A percentile compares a stretch with the other conserved stretches of the same genome.
These are phyloP conservation scores for Kokia cookei DNA, from an alignment of 441 rosid species.

Conservation along the genomic window DNA sequence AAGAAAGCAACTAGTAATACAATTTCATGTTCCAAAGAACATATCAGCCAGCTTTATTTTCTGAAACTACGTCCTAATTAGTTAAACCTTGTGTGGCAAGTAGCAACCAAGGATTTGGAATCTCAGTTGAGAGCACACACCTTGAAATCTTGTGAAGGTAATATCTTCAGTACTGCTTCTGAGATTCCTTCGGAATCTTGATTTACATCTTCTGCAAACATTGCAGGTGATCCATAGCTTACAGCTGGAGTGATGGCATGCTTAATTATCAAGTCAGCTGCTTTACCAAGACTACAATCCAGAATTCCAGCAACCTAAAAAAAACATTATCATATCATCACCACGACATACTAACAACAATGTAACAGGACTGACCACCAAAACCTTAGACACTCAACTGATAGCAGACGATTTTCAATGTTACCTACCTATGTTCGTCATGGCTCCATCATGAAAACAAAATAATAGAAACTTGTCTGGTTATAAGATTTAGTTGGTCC, in stretches of 20 bases:
- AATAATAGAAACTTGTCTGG: background rate
- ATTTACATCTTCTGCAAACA: slow-evolving; percentile 46
- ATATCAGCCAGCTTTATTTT: background rate
- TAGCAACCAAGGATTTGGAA: slow-evolving; percentile 4
- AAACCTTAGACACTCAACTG: background rate
- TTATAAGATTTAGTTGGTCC: background rate
- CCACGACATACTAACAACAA: background rate
- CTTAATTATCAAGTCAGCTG: slow-evolving; percentile 83
- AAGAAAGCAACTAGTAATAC: background rate
- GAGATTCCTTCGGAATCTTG: slow-evolving; percentile 36
- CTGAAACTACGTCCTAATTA: background rate
- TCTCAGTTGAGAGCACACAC: slow-evolving; percentile 26
- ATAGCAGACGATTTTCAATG: background rate
- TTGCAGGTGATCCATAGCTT: slow-evolving; percentile 43
- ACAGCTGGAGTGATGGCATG: slow-evolving; percentile 65
- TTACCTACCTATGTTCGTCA: background rate
- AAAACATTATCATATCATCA: background rate
- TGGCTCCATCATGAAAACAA: background rate
- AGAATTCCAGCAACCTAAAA: slow-evolving; percentile 73
- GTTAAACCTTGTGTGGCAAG: background rate
- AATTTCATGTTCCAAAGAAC: background rate
- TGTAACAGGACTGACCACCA: background rate
- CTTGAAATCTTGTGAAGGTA: slow-evolving; percentile 40
- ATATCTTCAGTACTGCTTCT: slow-evolving; percentile 53
- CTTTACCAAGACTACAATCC: slow-evolving; percentile 87